Evolutionary conservation across 495 filamentous ascomycete genomes (phyloP).

Genomic region (Penicillium simplicissimum): DNA sequence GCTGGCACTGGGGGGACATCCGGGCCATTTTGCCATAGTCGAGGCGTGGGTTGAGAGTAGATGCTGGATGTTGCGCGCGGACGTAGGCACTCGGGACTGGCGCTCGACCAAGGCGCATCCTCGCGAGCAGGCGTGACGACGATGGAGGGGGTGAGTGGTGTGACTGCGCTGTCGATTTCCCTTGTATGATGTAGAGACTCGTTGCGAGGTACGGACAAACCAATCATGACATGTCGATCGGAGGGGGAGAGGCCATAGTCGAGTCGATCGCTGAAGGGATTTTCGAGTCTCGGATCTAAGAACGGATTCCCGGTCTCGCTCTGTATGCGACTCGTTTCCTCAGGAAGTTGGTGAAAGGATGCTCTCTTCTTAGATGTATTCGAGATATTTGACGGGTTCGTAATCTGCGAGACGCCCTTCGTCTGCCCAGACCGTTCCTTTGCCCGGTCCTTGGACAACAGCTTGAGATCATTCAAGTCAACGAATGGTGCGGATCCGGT

Average conservation of each 20-base stretch:
- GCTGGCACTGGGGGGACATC: constrained; percentile 63
- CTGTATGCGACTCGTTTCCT: constrained; percentile 16
- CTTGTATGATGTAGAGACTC: constrained; percentile 46
- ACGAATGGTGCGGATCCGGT: constrained; percentile 28
- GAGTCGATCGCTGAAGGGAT: constrained; percentile 25
- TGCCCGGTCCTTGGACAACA: constrained; percentile 37
- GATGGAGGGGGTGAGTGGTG: constrained; percentile 57
- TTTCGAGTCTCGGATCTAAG: constrained; percentile 13
- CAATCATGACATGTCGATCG: constrained; percentile 77
- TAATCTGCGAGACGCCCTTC: not conserved
- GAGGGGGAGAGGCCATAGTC: constrained; percentile 70
- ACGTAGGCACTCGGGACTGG: constrained; percentile 29
- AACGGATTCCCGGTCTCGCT: constrained; percentile 16
- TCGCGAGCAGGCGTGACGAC: constrained; percentile 67
- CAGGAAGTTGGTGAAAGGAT: constrained; percentile 22
- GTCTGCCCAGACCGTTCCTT: constrained; percentile 36
- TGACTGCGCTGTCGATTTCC: constrained; percentile 35
- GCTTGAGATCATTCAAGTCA: constrained; percentile 45
- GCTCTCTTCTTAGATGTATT: constrained; percentile 20
- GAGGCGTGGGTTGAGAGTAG: constrained; percentile 62
- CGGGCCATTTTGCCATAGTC: constrained; percentile 24
- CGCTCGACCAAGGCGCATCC: constrained; percentile 56
- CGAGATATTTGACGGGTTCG: not conserved
- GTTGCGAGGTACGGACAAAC: constrained; percentile 66
- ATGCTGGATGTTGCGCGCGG: constrained; percentile 61